Base-by-base conservation (phyloP, 352 stramenopile genomes). In the Phytophthora colocasiae region DNA sequence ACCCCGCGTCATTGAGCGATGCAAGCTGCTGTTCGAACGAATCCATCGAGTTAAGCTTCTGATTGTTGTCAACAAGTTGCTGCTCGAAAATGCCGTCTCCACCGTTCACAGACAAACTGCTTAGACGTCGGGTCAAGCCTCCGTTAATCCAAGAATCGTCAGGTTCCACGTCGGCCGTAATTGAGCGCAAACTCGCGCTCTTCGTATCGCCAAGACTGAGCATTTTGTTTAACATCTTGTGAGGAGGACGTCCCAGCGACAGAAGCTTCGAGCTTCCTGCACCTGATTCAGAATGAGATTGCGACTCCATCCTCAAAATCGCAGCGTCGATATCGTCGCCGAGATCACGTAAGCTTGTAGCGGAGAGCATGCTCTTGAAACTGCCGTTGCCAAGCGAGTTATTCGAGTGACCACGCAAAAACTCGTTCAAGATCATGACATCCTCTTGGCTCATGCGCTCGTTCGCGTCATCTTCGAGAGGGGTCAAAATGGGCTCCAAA, bases 361-460 rank as follows among this genome's bases (percentile, higher is more conserved):
- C 69, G 5, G 75, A 82, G 27, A 83, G 63, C 43, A 81, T 51
- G 27, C 70, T 77, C 44, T 74, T 77, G 19, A 79, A 73, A 49
- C 67, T 78, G 36, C 64, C 73, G 4, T 77, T 73, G 7, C 52
- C 67, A 9, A 87, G 56, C 19, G 77, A 87, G 11, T 72, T 73
- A 34, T 63, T 84, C 31, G 80, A 89, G 24, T 89, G 73, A 1
- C 73, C 76, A 24, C 78, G 80, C 45, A 89, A 60, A 50, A 89
- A 85, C 36, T 73, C 78, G 27, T 87, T 87, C 43, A 89, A 67
- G 51, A 89, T 89, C 67, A 80, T 80, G 22, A 89, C 67, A 24
- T 89, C 80, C 49, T 89, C 80, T 10, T 80, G 62, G 44, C 71
- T 87, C 73, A 89, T 87, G 47, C 72, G 58, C 38, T 89, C 80